Evolutionary conservation across 2,329 filamentous ascomycete species (phyloP).

Genomic region (Colletotrichum aenigma): DNA sequence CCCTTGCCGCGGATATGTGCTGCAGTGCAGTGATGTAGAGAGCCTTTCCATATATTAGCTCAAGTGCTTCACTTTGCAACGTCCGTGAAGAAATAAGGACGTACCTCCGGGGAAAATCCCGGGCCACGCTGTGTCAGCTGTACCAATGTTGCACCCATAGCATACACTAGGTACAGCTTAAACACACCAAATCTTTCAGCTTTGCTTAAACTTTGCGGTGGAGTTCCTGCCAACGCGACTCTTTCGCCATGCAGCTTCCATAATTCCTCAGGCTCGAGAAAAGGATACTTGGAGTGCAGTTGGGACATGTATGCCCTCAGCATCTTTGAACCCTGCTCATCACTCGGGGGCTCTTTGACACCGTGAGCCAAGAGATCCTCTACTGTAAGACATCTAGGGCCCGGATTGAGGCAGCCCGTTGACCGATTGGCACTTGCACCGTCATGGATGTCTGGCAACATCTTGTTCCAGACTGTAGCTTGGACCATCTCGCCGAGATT

Average conservation of each 20-base stretch:
- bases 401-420: background rate
- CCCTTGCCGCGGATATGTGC: conserved; percentile 50
- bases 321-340: conserved; percentile 47
- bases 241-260: conserved; percentile 47
- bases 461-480: conserved; percentile 58
- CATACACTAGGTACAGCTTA: conserved; percentile 56
- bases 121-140: conserved; percentile 48
- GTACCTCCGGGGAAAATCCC: conserved; percentile 40
- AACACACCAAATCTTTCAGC: conserved; percentile 48
- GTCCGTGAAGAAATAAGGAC: background rate
- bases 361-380: conserved; percentile 45
- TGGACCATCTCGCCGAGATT: conserved; percentile 59
- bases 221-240: conserved; percentile 36
- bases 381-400: conserved; percentile 30
- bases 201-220: conserved; percentile 24
- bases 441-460: conserved; percentile 31
- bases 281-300: conserved; percentile 53
- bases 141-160: conserved; percentile 53
- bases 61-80: background rate
- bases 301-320: conserved; percentile 48
- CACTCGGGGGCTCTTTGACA: conserved; percentile 46
- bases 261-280: conserved; percentile 49
- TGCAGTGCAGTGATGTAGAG: conserved; percentile 55
- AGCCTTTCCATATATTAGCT: conserved; percentile 31
- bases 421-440: conserved; percentile 6